Base-by-base conservation (phyloP, 805 yeast genomes). In the Myxozyma sirexii region DNA sequence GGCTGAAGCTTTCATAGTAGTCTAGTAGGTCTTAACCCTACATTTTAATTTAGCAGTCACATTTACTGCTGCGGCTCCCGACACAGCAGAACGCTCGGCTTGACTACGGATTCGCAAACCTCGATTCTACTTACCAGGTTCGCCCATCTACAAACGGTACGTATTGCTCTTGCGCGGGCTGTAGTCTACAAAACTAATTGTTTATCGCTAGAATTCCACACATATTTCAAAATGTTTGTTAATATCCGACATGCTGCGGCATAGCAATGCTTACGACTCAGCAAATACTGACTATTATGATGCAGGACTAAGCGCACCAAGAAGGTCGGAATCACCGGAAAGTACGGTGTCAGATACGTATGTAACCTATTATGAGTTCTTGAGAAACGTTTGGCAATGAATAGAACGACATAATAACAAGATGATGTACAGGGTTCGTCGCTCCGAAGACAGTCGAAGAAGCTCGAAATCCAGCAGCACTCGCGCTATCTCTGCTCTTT, bases 251-350 rank as follows among this genome's bases (percentile, higher is more conserved):
- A 26, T n/a, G 38, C 23, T 26, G 23, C 23, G 38, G 23, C n/a
- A 13, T 21, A 6, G 48, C 23, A 21, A 17, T 31, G 50, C n/a
- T 33, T 46, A 39, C 4, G 13, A 6, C 7, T n/a, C 38, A 31
- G 2, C 10, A 29, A 10, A 8, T 37, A n/a, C 23, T 38, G n/a
- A 38, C 6, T 8, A 19, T 6, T 26, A 2, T 24, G n/a, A 2
- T 41, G 10, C 52, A 90, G 97, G 99, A 89, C 99, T 82, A 94
- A 96, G 84, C 93, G 99, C 89, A 94, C 99, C 75, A 94, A 94
- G 96, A 94, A 94, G 90, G 99, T 94, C 80, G 99, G 99, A 82
- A 94, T 94, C 86, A 94, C 99, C 81, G 99, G 99, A 87, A 96
- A 96, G 86, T 94, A 90, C 87, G 99, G 99, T 90, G 97, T 94